These are phyloP conservation scores for Talaromyces proteolyticus DNA, from an alignment of 495 filamentous ascomycete genomes.

Conservation along the genomic window DNA sequence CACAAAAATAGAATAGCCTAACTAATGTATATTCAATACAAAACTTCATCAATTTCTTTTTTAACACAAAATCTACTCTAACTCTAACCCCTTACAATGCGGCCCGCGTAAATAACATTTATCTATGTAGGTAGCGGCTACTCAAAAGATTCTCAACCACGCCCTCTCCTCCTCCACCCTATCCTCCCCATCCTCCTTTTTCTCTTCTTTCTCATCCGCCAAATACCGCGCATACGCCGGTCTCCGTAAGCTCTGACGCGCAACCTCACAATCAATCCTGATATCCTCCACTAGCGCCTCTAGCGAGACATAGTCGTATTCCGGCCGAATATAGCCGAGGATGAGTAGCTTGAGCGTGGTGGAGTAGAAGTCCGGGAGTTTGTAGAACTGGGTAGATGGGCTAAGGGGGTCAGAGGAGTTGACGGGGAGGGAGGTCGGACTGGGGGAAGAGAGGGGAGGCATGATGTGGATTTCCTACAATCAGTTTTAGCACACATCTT, in stretches of 20 bases:
- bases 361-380: conserved; percentile 75
- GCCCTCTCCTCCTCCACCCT: conserved; percentile 20
- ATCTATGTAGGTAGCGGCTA: too few relatives aligned
- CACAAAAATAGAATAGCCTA: too few relatives aligned
- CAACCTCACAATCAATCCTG: conserved; percentile 78
- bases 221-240: conserved; percentile 55
- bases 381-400: conserved; percentile 30
- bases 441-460: conserved; percentile 39
- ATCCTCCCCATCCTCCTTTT: conserved; percentile 8
- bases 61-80: conserved; percentile 1
- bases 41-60: too few relatives aligned
- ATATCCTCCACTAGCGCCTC: conserved; percentile 88
- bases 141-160: conserved; percentile 37
- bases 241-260: conserved; percentile 63
- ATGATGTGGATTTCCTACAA: conserved; percentile 81
- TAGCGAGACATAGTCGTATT: conserved; percentile 78
- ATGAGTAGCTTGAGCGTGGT: conserved; percentile 70
- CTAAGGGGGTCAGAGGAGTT: too few relatives aligned
- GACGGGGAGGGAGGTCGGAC: conserved; percentile 37
- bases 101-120: too few relatives aligned
- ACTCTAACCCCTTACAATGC: neutral
- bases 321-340: conserved; percentile 81
- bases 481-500: conserved; percentile 1
- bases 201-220: conserved; percentile 29
- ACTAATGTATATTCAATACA: too few relatives aligned